Evolutionary conservation across 2,329 filamentous ascomycete genomes (phyloP).

Genomic region (Alternaria sp.): DNA sequence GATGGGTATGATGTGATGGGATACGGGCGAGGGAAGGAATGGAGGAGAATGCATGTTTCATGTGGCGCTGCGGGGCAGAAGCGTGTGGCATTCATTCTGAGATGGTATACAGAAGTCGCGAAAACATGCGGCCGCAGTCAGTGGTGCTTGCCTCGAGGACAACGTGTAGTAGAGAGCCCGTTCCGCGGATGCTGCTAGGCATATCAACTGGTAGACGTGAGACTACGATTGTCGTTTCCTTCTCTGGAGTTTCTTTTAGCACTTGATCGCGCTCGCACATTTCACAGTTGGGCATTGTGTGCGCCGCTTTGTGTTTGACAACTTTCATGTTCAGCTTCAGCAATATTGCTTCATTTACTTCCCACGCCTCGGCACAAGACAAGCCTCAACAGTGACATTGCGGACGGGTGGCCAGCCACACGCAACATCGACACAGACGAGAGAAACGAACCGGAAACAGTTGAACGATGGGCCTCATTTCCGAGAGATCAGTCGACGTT

Average conservation of each 20-base stretch:
- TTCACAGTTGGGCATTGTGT: not conserved
- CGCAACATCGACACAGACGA: not conserved
- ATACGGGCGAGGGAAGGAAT: not conserved
- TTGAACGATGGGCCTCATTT: constrained; percentile 19
- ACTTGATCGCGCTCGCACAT: not conserved
- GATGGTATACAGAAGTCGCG: not conserved
- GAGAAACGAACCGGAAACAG: constrained; percentile 8
- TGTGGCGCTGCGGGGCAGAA: not conserved
- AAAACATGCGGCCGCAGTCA: not conserved
- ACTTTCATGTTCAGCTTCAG: constrained; percentile 4
- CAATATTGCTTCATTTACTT: constrained; percentile 18
- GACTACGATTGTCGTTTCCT: not conserved
- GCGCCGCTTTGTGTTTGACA: not conserved
- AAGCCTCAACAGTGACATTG: constrained; percentile 3
- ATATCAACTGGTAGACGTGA: not conserved
- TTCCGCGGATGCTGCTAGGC: not conserved
- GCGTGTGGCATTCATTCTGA: not conserved
- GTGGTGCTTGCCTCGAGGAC: not conserved
- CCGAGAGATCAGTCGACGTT: constrained; percentile 15
- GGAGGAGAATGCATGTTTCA: constrained; percentile 5
- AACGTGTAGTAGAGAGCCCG: not conserved
- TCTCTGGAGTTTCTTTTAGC: not conserved
- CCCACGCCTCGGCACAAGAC: constrained; percentile 4
- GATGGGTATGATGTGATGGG: constrained; percentile 5
- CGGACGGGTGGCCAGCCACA: constrained; percentile 3